Percentiles rank a stretch among this genome's conserved stretches.
Conservation (phyloP, 164 flowering plant species). For the Echeveria elegans region DNA sequence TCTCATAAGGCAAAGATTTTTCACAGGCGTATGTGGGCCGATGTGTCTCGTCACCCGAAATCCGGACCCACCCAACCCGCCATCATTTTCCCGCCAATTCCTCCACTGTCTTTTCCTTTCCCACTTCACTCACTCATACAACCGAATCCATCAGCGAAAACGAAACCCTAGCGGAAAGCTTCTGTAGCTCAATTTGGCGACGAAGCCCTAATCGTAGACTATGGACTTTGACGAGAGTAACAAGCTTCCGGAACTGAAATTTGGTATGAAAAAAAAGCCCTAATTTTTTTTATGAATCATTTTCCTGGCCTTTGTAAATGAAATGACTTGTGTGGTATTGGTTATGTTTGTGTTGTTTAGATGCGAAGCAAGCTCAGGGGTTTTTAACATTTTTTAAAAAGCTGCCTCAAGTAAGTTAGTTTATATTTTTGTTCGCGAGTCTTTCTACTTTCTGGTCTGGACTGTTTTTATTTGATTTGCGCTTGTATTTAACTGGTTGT, state of each 20-base stretch:
- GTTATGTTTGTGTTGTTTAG: constrained; percentile 22
- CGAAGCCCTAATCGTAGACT: constrained; percentile 27
- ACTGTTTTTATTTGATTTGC: not conserved
- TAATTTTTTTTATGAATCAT: constrained; percentile 2
- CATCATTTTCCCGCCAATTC: constrained; percentile 1
- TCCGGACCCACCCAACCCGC: not conserved
- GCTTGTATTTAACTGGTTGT: not conserved
- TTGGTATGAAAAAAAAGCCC: constrained; percentile 38
- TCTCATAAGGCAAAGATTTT: no score
- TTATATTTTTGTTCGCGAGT: no score
- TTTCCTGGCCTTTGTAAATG: not conserved
- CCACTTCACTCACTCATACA: not conserved
- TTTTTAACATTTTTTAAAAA: constrained; percentile 86
- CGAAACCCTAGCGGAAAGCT: not conserved
- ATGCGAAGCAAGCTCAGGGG: constrained; percentile 96
- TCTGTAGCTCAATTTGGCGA: not conserved
- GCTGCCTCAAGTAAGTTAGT: constrained; percentile 71
- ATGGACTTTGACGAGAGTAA: constrained; percentile 39
- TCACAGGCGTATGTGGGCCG: no score
- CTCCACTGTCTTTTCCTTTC: not conserved
- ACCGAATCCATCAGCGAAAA: no score
- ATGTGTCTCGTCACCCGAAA: not conserved
- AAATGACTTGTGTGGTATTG: no score
- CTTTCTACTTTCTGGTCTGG: no score
- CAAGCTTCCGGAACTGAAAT: constrained; percentile 90